Evolutionary conservation across 2,329 filamentous ascomycete genomes (phyloP).

Genomic region (Myriosclerotinia curreyana): DNA sequence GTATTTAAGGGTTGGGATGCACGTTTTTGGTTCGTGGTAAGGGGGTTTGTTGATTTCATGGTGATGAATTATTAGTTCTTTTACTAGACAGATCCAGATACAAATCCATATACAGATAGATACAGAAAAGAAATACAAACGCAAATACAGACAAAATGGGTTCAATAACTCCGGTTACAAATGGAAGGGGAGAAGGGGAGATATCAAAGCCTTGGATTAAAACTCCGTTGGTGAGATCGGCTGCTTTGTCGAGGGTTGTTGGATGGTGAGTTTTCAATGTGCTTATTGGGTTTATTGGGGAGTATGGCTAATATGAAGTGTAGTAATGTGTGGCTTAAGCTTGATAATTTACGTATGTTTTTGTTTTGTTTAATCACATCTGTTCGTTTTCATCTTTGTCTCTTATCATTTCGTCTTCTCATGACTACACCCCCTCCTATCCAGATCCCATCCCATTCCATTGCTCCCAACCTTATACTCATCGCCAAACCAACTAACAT

Average conservation of each 20-base stretch:
- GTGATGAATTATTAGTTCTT: neutral
- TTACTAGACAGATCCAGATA: neutral
- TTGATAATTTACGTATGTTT: conserved; percentile 53
- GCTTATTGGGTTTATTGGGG: neutral
- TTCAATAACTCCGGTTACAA: neutral
- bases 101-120: neutral
- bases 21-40: neutral
- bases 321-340: conserved; percentile 71
- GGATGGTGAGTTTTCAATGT: conserved; percentile 30
- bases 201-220: conserved; percentile 29
- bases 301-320: neutral
- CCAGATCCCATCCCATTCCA: neutral
- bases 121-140: neutral
- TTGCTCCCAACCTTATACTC: neutral
- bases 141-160: conserved; percentile 1
- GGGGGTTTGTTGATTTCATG: neutral
- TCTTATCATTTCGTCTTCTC: conserved; percentile 40
- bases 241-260: conserved; percentile 31
- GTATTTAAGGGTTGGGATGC: too few species aligned
- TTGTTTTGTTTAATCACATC: neutral
- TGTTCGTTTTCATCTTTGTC: neutral
- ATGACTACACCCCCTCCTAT: neutral
- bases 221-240: conserved; percentile 34
- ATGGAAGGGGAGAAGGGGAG: neutral
- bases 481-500: conserved; percentile 13